A percentile compares a stretch with the other conserved stretches of the same genome.
These are phyloP conservation scores for Claviceps sp. DNA, from an alignment of 2,329 filamentous ascomycete genomes.

Conservation along the genomic window DNA sequence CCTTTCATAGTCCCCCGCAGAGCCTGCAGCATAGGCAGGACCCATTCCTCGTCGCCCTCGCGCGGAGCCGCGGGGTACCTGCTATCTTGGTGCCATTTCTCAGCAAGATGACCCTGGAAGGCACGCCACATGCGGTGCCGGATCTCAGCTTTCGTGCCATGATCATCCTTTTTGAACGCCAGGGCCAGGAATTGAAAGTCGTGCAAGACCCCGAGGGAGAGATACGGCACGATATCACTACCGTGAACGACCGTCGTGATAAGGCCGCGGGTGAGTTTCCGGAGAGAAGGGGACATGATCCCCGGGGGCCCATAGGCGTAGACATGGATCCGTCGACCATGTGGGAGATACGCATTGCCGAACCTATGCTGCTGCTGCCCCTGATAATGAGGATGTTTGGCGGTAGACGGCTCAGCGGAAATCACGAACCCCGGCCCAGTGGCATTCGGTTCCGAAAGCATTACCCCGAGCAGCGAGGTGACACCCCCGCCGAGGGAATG, in stretches of 20 bases:
- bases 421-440: constrained; percentile 49
- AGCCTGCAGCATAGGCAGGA: constrained; percentile 50
- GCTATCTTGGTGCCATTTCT: constrained; percentile 39
- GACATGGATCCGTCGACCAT: constrained; percentile 60
- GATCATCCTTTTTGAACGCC: constrained; percentile 59
- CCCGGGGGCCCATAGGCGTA: constrained; percentile 67
- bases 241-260: constrained; percentile 65
- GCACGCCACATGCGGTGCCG: constrained; percentile 52
- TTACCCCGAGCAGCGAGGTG: constrained; percentile 54
- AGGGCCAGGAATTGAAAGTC: constrained; percentile 61
- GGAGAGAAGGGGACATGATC: constrained; percentile 56
- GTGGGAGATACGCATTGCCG: constrained; percentile 40
- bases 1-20: constrained; percentile 55
- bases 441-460: constrained; percentile 51
- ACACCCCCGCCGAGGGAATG: constrained; percentile 59
- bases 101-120: constrained; percentile 45
- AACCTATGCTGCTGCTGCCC: constrained; percentile 3
- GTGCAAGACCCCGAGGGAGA: constrained; percentile 61
- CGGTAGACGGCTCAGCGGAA: constrained; percentile 28
- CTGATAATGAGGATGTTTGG: constrained; percentile 6
- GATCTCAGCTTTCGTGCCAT: constrained; percentile 53
- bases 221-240: constrained; percentile 58
- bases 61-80: constrained; percentile 17
- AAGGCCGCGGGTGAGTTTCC: constrained; percentile 56
- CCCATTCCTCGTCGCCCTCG: constrained; percentile 54